These are phyloP conservation scores for Thymus quinquecostatus DNA, from an alignment of 257 asterid species.

Conservation along the genomic window DNA sequence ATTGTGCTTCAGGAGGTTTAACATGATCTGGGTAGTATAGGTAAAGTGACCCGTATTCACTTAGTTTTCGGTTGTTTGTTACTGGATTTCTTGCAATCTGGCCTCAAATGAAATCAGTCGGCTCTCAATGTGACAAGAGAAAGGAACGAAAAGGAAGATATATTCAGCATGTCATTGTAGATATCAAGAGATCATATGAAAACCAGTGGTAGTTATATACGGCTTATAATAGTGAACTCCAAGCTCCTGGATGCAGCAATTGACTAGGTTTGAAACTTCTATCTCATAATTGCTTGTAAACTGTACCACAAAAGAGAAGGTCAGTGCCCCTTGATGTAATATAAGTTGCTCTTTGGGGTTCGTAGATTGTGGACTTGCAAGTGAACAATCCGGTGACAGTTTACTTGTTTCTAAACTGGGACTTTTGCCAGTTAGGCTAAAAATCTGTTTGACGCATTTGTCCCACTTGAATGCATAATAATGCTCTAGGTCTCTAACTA, in stretches of 20 bases:
- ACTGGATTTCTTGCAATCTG: neutral
- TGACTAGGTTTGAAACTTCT: neutral
- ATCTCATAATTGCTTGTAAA: slow-evolving; percentile 6
- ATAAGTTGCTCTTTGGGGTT: neutral
- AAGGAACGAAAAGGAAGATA: neutral
- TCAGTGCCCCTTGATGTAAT: neutral
- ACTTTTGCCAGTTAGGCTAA: neutral
- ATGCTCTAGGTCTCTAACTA: neutral
- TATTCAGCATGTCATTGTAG: neutral
- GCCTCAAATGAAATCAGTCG: neutral
- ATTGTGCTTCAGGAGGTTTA: neutral
- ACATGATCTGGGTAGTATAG: neutral
- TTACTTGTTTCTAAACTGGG: neutral
- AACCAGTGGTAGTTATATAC: neutral
- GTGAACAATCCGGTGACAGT: neutral
- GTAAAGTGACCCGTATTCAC: neutral
- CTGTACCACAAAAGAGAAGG: neutral
- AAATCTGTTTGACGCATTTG: neutral
- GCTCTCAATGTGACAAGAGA: neutral
- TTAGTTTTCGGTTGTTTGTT: neutral
- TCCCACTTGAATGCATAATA: slow-evolving; percentile 12
- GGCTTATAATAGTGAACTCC: slow-evolving; percentile 6
- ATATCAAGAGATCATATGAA: neutral
- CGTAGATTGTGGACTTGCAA: neutral
- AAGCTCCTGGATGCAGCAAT: neutral